A percentile compares a stretch with the other conserved stretches of the same genome.
These are phyloP conservation scores for Phytophthora cryptogea DNA, from an alignment of 352 stramenopile species.

Conservation along the genomic window DNA sequence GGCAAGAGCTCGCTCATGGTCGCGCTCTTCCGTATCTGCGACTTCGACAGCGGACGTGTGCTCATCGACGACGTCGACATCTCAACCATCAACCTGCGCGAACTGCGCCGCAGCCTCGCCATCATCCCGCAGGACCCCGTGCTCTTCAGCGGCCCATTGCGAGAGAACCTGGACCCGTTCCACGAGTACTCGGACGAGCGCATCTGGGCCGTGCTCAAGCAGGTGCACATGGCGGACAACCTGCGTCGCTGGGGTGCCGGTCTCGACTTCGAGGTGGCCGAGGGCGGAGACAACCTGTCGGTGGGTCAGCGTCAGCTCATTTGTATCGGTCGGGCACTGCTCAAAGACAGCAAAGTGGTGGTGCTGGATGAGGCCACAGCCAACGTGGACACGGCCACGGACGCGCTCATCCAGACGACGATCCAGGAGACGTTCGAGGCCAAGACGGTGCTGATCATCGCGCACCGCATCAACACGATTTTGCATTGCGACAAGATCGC, in stretches of 20 bases:
- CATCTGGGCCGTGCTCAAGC: conserved; percentile 61
- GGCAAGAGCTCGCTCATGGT: conserved; percentile 55
- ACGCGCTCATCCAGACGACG: conserved; percentile 5
- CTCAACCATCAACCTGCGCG: conserved; percentile 34
- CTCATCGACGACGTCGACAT: conserved; percentile 88
- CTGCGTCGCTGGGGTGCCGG: conserved; percentile 51
- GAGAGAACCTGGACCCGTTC: conserved; percentile 91
- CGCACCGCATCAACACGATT: conserved; percentile 8
- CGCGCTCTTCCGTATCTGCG: conserved; percentile 47
- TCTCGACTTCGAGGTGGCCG: conserved; percentile 55
- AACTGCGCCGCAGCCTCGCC: conserved; percentile 42
- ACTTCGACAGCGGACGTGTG: conserved; percentile 68
- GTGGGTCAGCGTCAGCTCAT: conserved; percentile 90
- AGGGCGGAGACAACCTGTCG: conserved; percentile 68
- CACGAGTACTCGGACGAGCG: conserved; percentile 62
- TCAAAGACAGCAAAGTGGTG: conserved; percentile 4
- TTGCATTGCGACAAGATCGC: conserved; percentile 8
- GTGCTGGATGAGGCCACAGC: conserved; percentile 7
- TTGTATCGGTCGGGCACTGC: conserved; percentile 83
- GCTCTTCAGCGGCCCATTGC: conserved; percentile 87
- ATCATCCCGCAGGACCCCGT: conserved; percentile 87
- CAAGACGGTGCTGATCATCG: conserved; percentile 7
- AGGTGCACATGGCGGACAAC: conserved; percentile 61
- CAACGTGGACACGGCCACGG: conserved; percentile 8
- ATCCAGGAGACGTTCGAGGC: conserved; percentile 3